These are phyloP conservation scores for Apiotrichum laibachii DNA, from an alignment of 1,284 basidiomycete species.

Conservation along the genomic window DNA sequence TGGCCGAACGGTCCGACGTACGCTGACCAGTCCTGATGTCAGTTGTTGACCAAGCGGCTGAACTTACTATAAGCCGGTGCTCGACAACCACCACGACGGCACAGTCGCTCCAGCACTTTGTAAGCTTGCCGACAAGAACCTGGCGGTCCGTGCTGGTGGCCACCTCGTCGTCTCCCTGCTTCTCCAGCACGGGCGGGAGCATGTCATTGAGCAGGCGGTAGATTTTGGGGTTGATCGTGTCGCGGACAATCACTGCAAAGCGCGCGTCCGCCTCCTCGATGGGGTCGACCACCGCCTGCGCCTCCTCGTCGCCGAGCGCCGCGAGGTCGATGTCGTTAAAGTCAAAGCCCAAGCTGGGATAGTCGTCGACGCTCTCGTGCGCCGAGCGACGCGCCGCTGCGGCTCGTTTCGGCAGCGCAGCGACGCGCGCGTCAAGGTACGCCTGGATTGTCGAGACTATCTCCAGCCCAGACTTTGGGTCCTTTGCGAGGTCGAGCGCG, in stretches of 20 bases:
- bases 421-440: constrained; percentile 63
- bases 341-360: constrained; percentile 45
- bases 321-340: constrained; percentile 40
- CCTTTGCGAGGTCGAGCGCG: constrained; percentile 56
- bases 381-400: constrained; percentile 46
- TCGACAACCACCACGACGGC: constrained; percentile 63
- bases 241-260: constrained; percentile 57
- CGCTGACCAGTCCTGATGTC: constrained; percentile 62
- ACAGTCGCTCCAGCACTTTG: constrained; percentile 76
- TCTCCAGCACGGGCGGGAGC: constrained; percentile 45
- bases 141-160: constrained; percentile 31
- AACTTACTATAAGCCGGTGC: constrained; percentile 57
- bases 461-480: constrained; percentile 58
- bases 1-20: constrained; percentile 60
- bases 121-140: constrained; percentile 57
- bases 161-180: constrained; percentile 20
- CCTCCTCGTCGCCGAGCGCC: constrained; percentile 36
- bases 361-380: constrained; percentile 71
- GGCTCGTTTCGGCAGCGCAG: constrained; percentile 56
- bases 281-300: constrained; percentile 32
- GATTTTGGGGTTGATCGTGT: constrained; percentile 60
- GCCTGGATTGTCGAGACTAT: constrained; percentile 62
- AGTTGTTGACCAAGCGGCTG: not conserved
- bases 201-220: constrained; percentile 63
- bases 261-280: constrained; percentile 38